Conservation (phyloP, 352 stramenopile genomes). For the Aphanomyces astaci region DNA sequence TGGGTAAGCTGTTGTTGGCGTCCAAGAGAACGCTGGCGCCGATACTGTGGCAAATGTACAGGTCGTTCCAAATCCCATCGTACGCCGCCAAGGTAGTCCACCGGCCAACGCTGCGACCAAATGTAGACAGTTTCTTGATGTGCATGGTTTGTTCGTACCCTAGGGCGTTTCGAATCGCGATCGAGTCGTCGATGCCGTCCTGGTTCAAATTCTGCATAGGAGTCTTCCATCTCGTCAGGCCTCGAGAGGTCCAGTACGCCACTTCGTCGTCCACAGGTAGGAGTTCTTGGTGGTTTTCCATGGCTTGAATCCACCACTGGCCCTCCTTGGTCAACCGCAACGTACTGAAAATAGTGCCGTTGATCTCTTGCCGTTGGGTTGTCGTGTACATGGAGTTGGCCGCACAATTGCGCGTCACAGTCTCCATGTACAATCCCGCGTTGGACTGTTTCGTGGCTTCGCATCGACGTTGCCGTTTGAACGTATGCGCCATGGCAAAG, state of each 20-base stretch:
- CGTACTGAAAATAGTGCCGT: background rate
- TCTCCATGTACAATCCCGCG: slow-evolving; percentile 9
- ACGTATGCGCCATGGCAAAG: background rate
- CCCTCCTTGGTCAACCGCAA: background rate
- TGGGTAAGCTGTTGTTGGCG: background rate
- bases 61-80: background rate
- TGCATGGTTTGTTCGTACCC: background rate
- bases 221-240: background rate
- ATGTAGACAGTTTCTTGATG: background rate
- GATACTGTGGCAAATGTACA: background rate
- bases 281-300: background rate
- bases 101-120: background rate
- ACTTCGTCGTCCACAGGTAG: slow-evolving; percentile 3
- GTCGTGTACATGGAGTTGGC: background rate
- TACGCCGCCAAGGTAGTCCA: background rate
- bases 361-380: background rate
- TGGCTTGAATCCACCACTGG: background rate
- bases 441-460: background rate
- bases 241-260: background rate
- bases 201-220: slow-evolving; percentile 5
- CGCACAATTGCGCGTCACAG: background rate
- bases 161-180: slow-evolving; percentile 4
- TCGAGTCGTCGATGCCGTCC: background rate
- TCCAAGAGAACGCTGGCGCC: background rate
- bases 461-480: slow-evolving; percentile 10